Evolutionary conservation across 192 early-diverging fungal genomes (phyloP).

Genomic region (Backusella luteola): DNA sequence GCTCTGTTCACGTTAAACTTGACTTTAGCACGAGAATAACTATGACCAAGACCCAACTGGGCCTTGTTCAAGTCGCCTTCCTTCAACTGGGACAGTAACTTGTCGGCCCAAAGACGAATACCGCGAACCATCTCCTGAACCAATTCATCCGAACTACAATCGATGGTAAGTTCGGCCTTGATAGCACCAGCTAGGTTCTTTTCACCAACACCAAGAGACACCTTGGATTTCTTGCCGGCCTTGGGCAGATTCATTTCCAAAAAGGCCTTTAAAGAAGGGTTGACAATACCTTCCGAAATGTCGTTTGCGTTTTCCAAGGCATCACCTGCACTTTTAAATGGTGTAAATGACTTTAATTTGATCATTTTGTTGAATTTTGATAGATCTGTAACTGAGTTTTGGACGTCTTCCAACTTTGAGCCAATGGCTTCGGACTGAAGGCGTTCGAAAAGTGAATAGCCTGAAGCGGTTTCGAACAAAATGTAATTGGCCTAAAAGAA

Average conservation of each 20-base stretch:
- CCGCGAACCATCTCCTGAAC: slow-evolving; percentile 92
- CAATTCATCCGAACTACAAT: slow-evolving; percentile 79
- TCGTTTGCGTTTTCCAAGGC: slow-evolving; percentile 98
- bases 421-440: slow-evolving; percentile 93
- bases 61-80: slow-evolving; percentile 89
- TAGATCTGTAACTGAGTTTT: slow-evolving; percentile 59
- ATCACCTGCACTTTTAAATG: slow-evolving; percentile 94
- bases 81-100: slow-evolving; percentile 87
- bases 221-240: slow-evolving; percentile 69
- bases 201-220: slow-evolving; percentile 85
- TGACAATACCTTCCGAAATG: slow-evolving; percentile 94
- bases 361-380: slow-evolving; percentile 88
- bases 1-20: slow-evolving; percentile 99
- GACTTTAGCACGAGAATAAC: slow-evolving; percentile 97
- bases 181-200: slow-evolving; percentile 77
- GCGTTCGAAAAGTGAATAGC: slow-evolving; percentile 95
- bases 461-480: slow-evolving; percentile 92
- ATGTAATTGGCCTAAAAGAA: slow-evolving; percentile 55
- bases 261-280: slow-evolving; percentile 86
- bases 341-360: slow-evolving; percentile 86
- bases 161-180: slow-evolving; percentile 70
- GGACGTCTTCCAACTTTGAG: slow-evolving; percentile 86
- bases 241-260: slow-evolving; percentile 93
- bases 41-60: slow-evolving; percentile 97
- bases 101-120: slow-evolving; percentile 86